phyloP scores from a whole-genome alignment of 1,284 basidiomycete species.

The Ceraceosorus bombacis region DNA sequence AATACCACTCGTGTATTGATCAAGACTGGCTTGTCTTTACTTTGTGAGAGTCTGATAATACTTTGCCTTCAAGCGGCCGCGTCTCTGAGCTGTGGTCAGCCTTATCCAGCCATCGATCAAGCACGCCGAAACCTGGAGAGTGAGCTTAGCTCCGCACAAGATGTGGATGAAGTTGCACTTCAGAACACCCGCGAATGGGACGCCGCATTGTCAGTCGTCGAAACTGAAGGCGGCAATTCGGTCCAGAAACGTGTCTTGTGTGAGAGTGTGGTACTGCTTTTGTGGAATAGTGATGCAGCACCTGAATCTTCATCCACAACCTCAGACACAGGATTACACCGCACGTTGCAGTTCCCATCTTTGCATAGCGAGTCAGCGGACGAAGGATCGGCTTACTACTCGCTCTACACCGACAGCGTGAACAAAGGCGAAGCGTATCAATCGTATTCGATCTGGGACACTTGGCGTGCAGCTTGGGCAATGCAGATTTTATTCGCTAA shows the following conservation, averaged over 20 bases:
- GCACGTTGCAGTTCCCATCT: conserved; percentile 2
- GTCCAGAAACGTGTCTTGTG: conserved; percentile 58
- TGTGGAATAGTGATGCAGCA: too few relatives aligned
- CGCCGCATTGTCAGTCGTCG: conserved; percentile 55
- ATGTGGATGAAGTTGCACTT: conserved; percentile 59
- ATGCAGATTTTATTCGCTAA: conserved; percentile 70
- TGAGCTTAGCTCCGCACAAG: conserved; percentile 54
- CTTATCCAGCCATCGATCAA: conserved; percentile 58
- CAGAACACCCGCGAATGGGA: conserved; percentile 63
- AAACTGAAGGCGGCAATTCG: conserved; percentile 57
- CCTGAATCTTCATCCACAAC: too few relatives aligned
- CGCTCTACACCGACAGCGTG: conserved; percentile 62
- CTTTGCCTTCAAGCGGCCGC: background rate
- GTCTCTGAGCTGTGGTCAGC: background rate
- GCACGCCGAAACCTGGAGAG: conserved; percentile 62
- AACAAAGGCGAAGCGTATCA: conserved; percentile 65
- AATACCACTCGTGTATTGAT: background rate
- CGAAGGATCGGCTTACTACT: conserved; percentile 58
- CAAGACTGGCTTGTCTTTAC: background rate
- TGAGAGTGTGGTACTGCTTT: too few relatives aligned
- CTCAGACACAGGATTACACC: conserved; percentile 48
- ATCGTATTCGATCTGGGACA: conserved; percentile 80
- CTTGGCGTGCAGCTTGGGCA: conserved; percentile 69
- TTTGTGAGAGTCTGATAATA: background rate
- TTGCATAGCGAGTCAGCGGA: background rate